Evolutionary conservation across 768 basidiomycete genomes (phyloP).

Genomic region (Pleurotus eryngii): DNA sequence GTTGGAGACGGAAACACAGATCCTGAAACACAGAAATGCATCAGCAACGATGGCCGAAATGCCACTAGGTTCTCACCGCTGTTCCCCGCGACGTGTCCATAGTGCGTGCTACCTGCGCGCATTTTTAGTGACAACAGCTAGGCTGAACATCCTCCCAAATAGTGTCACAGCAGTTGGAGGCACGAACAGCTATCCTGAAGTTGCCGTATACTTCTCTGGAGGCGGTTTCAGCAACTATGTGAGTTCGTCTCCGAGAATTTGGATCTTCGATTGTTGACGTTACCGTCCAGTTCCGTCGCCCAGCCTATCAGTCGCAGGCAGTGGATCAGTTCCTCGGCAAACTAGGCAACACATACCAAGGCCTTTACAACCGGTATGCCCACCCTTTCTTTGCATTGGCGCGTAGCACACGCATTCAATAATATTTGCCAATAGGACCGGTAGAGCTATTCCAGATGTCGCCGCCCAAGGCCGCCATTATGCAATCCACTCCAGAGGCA

Average conservation of each 20-base stretch:
- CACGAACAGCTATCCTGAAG: constrained; percentile 57
- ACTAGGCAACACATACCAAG: constrained; percentile 19
- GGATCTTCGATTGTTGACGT: neutral
- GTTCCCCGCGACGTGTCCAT: constrained; percentile 65
- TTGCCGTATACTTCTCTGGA: constrained; percentile 58
- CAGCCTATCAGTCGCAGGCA: constrained; percentile 32
- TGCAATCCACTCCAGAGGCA: constrained; percentile 18
- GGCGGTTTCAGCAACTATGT: constrained; percentile 76
- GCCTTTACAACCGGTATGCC: constrained; percentile 22
- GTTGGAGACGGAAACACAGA: constrained; percentile 62
- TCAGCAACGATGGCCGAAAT: constrained; percentile 57
- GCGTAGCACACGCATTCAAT: neutral
- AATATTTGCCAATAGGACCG: constrained; percentile 7
- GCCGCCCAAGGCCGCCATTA: constrained; percentile 23
- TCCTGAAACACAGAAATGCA: constrained; percentile 50
- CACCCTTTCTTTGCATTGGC: neutral
- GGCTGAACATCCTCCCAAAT: neutral
- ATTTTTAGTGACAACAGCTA: neutral
- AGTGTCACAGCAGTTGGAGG: constrained; percentile 76
- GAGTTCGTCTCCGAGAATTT: constrained; percentile 30
- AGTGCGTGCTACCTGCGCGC: constrained; percentile 28
- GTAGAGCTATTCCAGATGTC: constrained; percentile 27
- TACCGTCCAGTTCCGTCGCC: constrained; percentile 14
- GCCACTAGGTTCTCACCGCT: constrained; percentile 47
- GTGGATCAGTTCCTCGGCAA: constrained; percentile 23